Evolutionary conservation across 2,329 filamentous ascomycete species (phyloP).

Genomic region (Myriosclerotinia scirpicola): DNA sequence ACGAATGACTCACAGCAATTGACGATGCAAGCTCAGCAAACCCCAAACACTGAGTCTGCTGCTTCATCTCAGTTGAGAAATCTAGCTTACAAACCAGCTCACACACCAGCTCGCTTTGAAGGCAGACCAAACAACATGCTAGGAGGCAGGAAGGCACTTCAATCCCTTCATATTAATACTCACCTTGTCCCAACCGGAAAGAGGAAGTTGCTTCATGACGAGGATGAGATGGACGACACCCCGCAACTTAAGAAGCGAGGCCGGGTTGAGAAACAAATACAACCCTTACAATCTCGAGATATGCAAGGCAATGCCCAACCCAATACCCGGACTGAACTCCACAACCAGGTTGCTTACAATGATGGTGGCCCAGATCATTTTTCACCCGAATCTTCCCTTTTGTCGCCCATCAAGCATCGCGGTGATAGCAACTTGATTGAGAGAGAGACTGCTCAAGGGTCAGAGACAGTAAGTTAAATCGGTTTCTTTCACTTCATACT

Average conservation of each 20-base stretch:
- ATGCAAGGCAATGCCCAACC: too few species aligned
- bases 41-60: background rate
- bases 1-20: too few species aligned
- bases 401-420: too few species aligned
- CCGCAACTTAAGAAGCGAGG: background rate
- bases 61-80: background rate
- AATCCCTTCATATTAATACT: too few species aligned
- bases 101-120: too few species aligned
- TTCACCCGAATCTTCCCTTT: background rate
- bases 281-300: background rate
- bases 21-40: too few species aligned
- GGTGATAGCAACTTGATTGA: background rate
- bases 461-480: background rate
- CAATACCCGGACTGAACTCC: too few species aligned
- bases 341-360: background rate
- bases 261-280: background rate
- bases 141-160: too few species aligned
- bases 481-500: background rate
- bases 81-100: too few species aligned
- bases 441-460: background rate
- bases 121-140: too few species aligned
- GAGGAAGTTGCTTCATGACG: too few species aligned
- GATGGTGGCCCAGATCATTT: background rate
- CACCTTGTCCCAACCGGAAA: background rate
- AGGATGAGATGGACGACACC: background rate